Percentiles rank a stretch among this genome's conserved stretches.
phyloP scores from a whole-genome alignment of 495 filamentous ascomycete species.

The Neurospora hispaniola region DNA sequence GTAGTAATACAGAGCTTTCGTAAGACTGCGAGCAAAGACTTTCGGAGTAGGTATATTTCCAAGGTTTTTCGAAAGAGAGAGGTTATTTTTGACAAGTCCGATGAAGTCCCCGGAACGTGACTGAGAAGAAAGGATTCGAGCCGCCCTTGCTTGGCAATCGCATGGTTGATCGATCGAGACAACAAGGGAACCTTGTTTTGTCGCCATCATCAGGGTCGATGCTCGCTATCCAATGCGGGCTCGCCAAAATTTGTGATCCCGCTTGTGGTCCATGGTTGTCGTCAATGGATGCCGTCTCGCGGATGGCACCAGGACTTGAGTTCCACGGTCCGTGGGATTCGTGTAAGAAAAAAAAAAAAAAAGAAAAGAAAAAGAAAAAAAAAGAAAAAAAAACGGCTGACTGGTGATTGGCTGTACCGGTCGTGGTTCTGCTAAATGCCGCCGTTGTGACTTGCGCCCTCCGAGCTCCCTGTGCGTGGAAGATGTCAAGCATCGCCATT shows the following conservation, averaged over 20 bases:
- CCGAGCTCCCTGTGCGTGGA: not conserved
- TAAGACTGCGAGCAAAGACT: not conserved
- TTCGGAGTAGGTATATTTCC: not conserved
- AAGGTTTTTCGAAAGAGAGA: not conserved
- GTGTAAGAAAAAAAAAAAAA: not conserved
- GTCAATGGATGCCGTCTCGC: not conserved
- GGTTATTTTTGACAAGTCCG: not conserved
- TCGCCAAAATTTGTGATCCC: not conserved
- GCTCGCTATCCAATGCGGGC: not conserved
- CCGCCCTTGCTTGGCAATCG: not conserved
- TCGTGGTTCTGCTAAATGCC: not conserved
- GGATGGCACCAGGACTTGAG: not conserved
- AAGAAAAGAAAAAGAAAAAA: not conserved
- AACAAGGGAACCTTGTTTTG: not conserved
- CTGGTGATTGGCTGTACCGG: not conserved
- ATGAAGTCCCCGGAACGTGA: not conserved
- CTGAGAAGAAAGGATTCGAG: not conserved
- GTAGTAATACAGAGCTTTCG: not conserved
- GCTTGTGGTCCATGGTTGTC: not conserved
- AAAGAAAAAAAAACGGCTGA: not conserved
- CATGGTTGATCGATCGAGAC: not conserved
- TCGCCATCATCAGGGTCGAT: not conserved
- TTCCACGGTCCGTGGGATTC: not conserved
- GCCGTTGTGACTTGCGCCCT: not conserved
- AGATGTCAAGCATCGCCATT: too few relatives aligned